Evolutionary conservation across 1,139 yeast species (phyloP), one percentile per base, ranked within the genome.

Genomic region (Meyerozyma sp.): DNA sequence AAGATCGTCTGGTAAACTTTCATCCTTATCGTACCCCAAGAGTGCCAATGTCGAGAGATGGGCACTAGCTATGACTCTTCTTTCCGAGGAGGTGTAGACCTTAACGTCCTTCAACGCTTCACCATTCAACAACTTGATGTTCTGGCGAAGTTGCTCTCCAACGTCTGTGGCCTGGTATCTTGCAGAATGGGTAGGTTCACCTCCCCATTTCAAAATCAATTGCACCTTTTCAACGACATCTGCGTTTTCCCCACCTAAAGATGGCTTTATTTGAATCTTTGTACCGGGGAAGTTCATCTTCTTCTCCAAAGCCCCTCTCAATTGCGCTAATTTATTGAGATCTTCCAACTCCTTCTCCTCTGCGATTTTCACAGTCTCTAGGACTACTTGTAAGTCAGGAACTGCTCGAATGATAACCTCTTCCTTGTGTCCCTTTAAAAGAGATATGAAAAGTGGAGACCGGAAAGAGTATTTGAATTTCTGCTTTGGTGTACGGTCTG

Each of bases 401-500:
- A 86, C 90, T 44, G 91, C 95, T 51, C 99, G 75, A 43, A 94
- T 90, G 44, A 94, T 93, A 27, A 94, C 97, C 60, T 94, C 98
- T 60, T 90, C 97, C 51, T 84, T 88, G 58, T 93, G 96, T 1
- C 98, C 98, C 62, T 93, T 93, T 51, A 94, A 70, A 43, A 94
- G 67, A 0, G 95, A 88, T 41, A 90, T 83, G 57, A 94, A 94
- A 10, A 89, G 75, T 10, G 90, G 91, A 2, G 95, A 83, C 54
- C 85, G 83, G 70, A 94, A 94, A 0, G 97, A 90, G 63, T 89
- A 94, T 61, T 94, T 94, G 71, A 94, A 89, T 61, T 94, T 94
- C 65, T 94, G 98, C 61, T 94, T 94, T n/a, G 98, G 98, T 0
- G 98, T 94, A 61, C 99, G 81, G 62, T 94, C 99, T 4, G 98